Evolutionary conservation across 352 stramenopile species (phyloP), one percentile per base, ranked within the genome.

Genomic region (Phytophthora fragariaefolia): DNA sequence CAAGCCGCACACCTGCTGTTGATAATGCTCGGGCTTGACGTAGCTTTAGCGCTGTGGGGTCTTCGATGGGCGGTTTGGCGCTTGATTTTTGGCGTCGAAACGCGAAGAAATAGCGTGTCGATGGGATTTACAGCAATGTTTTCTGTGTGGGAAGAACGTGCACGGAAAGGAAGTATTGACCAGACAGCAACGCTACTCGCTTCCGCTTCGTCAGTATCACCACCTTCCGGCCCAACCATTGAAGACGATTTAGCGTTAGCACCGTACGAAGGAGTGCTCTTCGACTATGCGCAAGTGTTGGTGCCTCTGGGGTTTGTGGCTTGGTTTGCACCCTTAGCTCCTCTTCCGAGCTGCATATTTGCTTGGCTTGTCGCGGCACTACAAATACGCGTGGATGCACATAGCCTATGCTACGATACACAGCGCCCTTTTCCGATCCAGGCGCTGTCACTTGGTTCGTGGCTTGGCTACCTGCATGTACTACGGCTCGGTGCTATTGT

Each of bases 201-300:
- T 3, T 46, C 66, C 30, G n/a, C 36, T 9, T 38, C 27, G 48
- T 48, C 18, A 46, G 46, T 17, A 26, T 51, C 12, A 28, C 23
- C 43, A 20, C 38, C 40, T n/a, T 32, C 17, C 10, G 18, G 17
- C 22, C 58, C 36, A 40, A 66, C 32, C 18, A 53, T 88, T 13
- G 78, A 82, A 24, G 30, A 20, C 1, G 82, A 94, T 28, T 60
- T 84, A 10, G 55, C 60, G 18, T 56, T 94, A 32, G 67, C 71
- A 6, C 58, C 68, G 30, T 92, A 91, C 57, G 81, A 91, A 24
- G 86, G 86, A 28, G 84, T 93, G 12, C 76, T 93, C 56, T 83
- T 87, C 38, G 86, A 92, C 69, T 94, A 93, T 66, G 84, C 84
- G 8, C 84, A 91, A 48, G 70, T 94, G 24, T 51, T 89, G 53